Conservation (phyloP, 495 filamentous ascomycete genomes). For the Chlorociboria aeruginascens region DNA sequence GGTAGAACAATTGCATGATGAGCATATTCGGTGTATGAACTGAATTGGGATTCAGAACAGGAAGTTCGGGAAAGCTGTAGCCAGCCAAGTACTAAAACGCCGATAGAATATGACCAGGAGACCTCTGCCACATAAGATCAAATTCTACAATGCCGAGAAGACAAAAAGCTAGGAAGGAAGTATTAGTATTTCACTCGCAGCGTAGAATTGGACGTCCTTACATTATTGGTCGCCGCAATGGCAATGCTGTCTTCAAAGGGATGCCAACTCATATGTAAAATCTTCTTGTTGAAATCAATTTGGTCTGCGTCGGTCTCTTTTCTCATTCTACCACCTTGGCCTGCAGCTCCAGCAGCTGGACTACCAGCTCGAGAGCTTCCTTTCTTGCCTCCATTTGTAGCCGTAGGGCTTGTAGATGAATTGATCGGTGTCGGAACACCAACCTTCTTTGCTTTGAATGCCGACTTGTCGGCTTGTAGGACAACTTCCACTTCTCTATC, state of each 20-base stretch:
- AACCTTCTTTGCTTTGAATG: conserved; percentile 99
- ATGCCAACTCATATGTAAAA: conserved; percentile 99
- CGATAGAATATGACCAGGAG: conserved; percentile 17
- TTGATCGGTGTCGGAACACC: conserved; percentile 97
- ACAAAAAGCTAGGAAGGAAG: conserved; percentile 66
- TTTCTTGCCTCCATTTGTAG: conserved; percentile 56
- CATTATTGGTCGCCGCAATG: conserved; percentile 98
- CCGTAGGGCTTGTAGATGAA: conserved; percentile 55
- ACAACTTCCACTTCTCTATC: conserved; percentile 96
- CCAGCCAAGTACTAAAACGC: conserved; percentile 16
- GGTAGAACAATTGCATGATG: conserved; percentile 13
- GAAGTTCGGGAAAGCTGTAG: conserved; percentile 9
- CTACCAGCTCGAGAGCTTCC: conserved; percentile 76
- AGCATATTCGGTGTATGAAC: conserved; percentile 4
- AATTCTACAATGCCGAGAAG: conserved; percentile 82
- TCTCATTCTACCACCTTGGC: conserved; percentile 86
- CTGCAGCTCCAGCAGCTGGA: conserved; percentile 62
- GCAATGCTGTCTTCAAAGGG: conserved; percentile 99
- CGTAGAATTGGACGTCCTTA: conserved; percentile 36
- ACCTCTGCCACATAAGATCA: conserved; percentile 3
- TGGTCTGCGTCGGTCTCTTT: conserved; percentile 99
- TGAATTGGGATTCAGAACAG: conserved; percentile 3
- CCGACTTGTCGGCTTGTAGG: conserved; percentile 93
- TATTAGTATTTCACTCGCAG: neutral
- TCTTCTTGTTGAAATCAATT: conserved; percentile 99